Conservation (phyloP, 2,329 filamentous ascomycete species). For the Aspergillus brasiliensis region DNA sequence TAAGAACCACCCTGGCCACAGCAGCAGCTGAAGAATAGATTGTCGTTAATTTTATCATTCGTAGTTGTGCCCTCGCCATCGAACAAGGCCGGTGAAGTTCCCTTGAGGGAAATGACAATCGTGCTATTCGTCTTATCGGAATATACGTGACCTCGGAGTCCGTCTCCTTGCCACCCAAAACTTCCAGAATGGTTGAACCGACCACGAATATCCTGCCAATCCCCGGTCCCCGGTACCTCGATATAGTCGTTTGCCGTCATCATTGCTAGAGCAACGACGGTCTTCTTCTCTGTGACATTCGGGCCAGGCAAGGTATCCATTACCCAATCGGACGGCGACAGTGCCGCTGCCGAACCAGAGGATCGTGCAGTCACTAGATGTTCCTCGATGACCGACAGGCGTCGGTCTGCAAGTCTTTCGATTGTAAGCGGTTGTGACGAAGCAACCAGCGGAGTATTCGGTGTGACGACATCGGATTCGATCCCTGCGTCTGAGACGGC, state of each 20-base stretch:
- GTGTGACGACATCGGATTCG: conserved; percentile 45
- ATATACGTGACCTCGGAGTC: conserved; percentile 88
- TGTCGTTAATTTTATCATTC: conserved; percentile 97
- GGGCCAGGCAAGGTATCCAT: conserved; percentile 77
- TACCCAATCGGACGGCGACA: conserved; percentile 78
- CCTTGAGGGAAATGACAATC: conserved; percentile 89
- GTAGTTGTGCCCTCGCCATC: conserved; percentile 96
- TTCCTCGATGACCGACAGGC: conserved; percentile 73
- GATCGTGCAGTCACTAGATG: conserved; percentile 73
- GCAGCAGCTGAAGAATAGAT: conserved; percentile 96
- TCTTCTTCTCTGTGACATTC: conserved; percentile 81
- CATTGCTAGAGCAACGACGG: conserved; percentile 77
- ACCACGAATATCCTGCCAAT: conserved; percentile 80
- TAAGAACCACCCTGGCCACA: conserved; percentile 91
- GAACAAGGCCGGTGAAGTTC: conserved; percentile 85
- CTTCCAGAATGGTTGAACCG: conserved; percentile 83
- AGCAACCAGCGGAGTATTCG: conserved; percentile 58
- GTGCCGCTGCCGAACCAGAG: conserved; percentile 66
- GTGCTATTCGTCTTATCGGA: conserved; percentile 83
- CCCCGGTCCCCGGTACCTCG: conserved; percentile 66
- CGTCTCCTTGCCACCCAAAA: conserved; percentile 91
- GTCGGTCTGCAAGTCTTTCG: conserved; percentile 77
- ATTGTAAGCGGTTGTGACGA: conserved; percentile 70
- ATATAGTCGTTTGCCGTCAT: conserved; percentile 93
- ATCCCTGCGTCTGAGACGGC: conserved; percentile 43